Evolutionary conservation across 2,329 filamentous ascomycete genomes (phyloP), one percentile per base, ranked within the genome.

Genomic region (Pezicula carpinea): DNA sequence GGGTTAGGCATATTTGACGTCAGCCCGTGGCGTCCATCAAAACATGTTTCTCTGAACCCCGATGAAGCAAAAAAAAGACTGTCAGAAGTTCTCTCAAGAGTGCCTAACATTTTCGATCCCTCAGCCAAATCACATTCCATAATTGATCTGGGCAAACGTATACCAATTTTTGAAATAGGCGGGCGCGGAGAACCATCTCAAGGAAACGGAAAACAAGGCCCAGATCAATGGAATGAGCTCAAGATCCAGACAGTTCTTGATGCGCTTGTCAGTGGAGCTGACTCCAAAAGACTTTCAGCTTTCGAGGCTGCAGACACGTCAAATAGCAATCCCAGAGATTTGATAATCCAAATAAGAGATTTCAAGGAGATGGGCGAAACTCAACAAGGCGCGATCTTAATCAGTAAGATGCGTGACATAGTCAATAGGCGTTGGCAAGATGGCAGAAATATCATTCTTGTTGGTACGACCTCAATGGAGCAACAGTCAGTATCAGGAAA

Each of bases 341-440:
- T 90, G 6, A 83, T 97, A 48, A 73, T 95, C 33, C 89, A 89
- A 57, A 70, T 96, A 11, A 80, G 87, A 61, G 89, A 97, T 63
- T 87, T 89, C 59, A 82, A 87, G 44, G 88, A 95, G 53, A 73
- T 99, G 7, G 80, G 77, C 57, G 77, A 79, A 60, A 83, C 86
- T 1, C 65, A 77, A 5, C 82, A 89, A 48, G 89, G 89, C 10
- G 74, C 79, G 2, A 75, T 78, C 18, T 77, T 97, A 26, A 69
- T 96, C 6, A 70, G 74, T 34, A 81, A 84, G 49, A 69, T 99
- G 11, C 82, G 87, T 44, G 76, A 79, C 40, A 73, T 86, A 6
- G 80, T 95, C 21, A 84, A 91, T 57, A 77, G 79, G 49, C 76
- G 84, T 48, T 86, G 91, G 73, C 75, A 77, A 45, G 75, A 80